Base-by-base conservation (phyloP, 331 rosid species). In the Rosa hybrid region DNA sequence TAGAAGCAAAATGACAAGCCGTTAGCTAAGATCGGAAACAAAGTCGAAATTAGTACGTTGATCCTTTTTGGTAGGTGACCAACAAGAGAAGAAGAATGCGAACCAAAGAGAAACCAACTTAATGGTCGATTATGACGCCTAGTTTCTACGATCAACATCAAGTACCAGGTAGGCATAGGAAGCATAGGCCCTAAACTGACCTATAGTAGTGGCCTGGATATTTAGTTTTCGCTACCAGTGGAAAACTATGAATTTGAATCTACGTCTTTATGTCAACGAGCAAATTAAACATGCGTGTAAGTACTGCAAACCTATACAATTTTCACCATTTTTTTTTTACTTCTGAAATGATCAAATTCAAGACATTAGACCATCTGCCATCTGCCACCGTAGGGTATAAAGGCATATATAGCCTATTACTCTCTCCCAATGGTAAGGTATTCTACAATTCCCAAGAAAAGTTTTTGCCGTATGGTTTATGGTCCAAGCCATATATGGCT, bases 11-110 rank as follows among this genome's bases (percentile, higher is more conserved):
- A 78, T 53, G 77, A 60, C 48, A 80, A 34, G 21, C 41, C 72
- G 70, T 49, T 71, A 45, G 23, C 30, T 4, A 12, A 77, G 75
- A 72, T 75, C 82, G 88, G 84, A 83, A 74, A 11, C 56, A 11
- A 25, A 50, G 81, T 82, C 76, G 85, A 80, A 81, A 84, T 60
- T 80, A 70, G 80, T 50, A 2, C 17, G 68, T 48, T 76, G 77
- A 20, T 80, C 77, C 82, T 50, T 84, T 76, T 85, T 81, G 97
- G 93, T 90, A 90, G 98, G 92, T 93, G 84, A 88, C 91, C 85
- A 81, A 78, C 84, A 80, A 83, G 12, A 86, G 77, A 74, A 78
- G 82, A 75, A 78, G 51, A 78, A 63, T 21, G 59, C 7, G 64
- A 56, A 51, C 77, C 34, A 70, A 38, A 18, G 8, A 54, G 10